Evolutionary conservation across 768 basidiomycete genomes (phyloP), one percentile per base, ranked within the genome.

Genomic region (Scleroderma bovista): DNA sequence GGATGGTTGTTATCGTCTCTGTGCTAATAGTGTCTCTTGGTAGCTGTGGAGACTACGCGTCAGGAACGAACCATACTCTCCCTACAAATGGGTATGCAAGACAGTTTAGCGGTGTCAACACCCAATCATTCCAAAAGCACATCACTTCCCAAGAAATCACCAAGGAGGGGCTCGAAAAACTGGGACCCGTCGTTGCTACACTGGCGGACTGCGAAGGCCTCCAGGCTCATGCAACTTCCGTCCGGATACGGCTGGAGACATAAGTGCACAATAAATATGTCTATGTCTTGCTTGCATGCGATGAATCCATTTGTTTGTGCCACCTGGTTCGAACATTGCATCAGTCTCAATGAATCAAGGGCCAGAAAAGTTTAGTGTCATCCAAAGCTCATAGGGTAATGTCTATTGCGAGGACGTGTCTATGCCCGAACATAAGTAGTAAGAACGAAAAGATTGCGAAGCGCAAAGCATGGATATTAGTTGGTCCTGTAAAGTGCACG

Each of bases 61-160:
- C 95, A 0, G 96, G 96, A 17, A 98, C 96, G 8, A 99, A 99
- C 68, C 96, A 99, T 73, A 98, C 95, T 0, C 75, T 99, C 20
- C 95, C 95, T 33, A 96, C 91, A 10, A 93, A 92, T 54, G 93
- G 95, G 20, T 99, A 93, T 66, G 96, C 96, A 20, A 84, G 92
- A 44, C 96, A 98, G 65, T 99, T 94, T 74, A 96, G 93, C 57
- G 96, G 96, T 5, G 96, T 99, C 57, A 97, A 95, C 72, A 97
- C 95, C 1, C 74, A 80, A 9, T 93, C 93, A 2, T 99, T 98
- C 86, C 94, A 97, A 65, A 99, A 99, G 69, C 88, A 98, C 66
- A 97, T 98, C 59, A 99, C 96, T 13, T 93, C 92, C 6, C 96
- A 98, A 66, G 88, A 96, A 65, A 80, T 98, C 20, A 88, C 93